Evolutionary conservation across 805 yeast genomes (phyloP), one percentile per base, ranked within the genome.

Genomic region (Schizosaccharomyces japonicus): DNA sequence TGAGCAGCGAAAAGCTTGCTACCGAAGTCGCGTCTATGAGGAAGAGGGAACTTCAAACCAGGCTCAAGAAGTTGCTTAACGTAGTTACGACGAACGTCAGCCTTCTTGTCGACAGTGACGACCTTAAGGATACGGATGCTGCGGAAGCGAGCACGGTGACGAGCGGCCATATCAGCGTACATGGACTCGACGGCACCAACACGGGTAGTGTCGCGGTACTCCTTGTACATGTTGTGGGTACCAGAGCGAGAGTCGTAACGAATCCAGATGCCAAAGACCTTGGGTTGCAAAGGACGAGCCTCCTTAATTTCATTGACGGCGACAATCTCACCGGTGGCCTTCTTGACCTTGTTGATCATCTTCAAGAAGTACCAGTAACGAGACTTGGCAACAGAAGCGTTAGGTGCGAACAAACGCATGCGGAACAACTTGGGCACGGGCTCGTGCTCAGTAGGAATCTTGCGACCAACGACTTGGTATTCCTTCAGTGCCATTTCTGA

Each of bases 181-280:
- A 90, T 79, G 66, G 90, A 74, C 72, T 81, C 94, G 66, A 90
- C 95, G 60, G 96, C 98, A 69, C 82, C 94, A 56, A 84, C 93
- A 76, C 99, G 90, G 76, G 95, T 72, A 62, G 87, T 93, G 64
- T 87, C 98, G 73, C 98, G 84, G 90, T 83, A 82, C 77, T 90
- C 99, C 78, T 90, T 90, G 95, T 90, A 90, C 95, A 90, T 90
- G 92, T 90, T 90, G 93, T 90, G 98, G 65, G 94, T 85, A 75
- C 99, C 99, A 60, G 98, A 90, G 80, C 99, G 92, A 58, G 99
- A 90, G 69, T 90, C 98, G 81, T 90, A 90, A 77, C 98, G 85
- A 69, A 90, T 80, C 99, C 99, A 90, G 75, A 90, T 70, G 75
- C 95, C 98, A 68, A 85, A 90, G 82, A 85, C 90, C 85, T 90